Conservation (phyloP, 345 rosid species). For the Anacardium occidentale region DNA sequence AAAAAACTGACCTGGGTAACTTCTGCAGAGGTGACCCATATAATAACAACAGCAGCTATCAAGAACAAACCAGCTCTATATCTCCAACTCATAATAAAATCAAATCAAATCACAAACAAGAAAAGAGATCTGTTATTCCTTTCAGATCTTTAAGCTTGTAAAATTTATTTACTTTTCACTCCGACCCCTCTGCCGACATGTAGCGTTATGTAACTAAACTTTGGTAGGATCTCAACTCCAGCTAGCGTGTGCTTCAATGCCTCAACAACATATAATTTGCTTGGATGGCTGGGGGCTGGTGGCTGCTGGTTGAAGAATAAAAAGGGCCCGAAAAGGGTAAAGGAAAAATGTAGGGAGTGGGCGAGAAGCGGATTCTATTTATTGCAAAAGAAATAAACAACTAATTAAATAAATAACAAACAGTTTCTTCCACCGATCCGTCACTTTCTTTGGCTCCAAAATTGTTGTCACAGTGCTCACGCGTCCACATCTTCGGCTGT, state of each 20-base stretch:
- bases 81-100: constrained; percentile 66
- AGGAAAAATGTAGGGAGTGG: neutral
- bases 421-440: neutral
- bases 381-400: neutral
- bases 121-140: constrained; percentile 29
- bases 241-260: neutral
- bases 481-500: neutral
- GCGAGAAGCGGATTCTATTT: neutral
- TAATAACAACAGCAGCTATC: constrained; percentile 83
- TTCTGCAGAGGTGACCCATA: constrained; percentile 90
- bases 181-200: constrained; percentile 3
- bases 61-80: constrained; percentile 86
- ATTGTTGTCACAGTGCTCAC: neutral
- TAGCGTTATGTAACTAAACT: no score
- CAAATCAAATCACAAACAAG: constrained; percentile 25
- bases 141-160: constrained; percentile 25
- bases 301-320: no score
- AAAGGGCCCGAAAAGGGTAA: neutral
- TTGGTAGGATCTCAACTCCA: constrained; percentile 20
- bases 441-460: neutral
- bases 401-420: neutral
- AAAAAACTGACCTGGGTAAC: constrained; percentile 67
- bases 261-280: no score
- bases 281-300: no score
- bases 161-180: neutral